Conservation (phyloP, 306 rosid genomes). For the Echinosophora koreensis region DNA sequence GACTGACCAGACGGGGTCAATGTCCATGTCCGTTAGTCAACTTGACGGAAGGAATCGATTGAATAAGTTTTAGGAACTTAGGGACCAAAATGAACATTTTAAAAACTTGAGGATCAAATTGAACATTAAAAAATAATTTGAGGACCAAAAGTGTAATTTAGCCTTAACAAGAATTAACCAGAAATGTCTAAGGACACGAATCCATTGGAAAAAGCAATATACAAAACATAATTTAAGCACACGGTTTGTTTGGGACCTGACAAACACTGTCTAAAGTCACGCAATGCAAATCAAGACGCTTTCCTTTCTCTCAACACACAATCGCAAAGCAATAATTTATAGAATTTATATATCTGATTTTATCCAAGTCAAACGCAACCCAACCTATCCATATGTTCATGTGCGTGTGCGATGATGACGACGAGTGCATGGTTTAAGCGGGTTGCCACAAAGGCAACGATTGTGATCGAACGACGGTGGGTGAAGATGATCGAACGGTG, state of each 20-base stretch:
- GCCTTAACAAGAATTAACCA: too few relatives aligned
- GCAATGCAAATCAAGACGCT: not conserved
- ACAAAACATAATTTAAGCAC: not conserved
- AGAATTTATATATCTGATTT: not conserved
- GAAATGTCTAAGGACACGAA: too few relatives aligned
- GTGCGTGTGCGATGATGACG: not conserved
- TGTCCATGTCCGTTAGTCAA: too few relatives aligned
- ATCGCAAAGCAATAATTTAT: not conserved
- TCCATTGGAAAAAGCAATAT: too few relatives aligned
- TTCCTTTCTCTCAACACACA: not conserved
- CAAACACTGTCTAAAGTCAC: not conserved
- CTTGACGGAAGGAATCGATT: too few relatives aligned
- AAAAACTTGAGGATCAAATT: too few relatives aligned
- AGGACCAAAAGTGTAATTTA: too few relatives aligned
- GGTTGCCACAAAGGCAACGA: conserved; percentile 70
- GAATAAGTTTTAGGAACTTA: too few relatives aligned
- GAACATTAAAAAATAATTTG: too few relatives aligned
- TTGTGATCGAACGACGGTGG: conserved; percentile 61
- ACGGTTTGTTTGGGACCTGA: too few relatives aligned
- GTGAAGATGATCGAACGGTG: conserved; percentile 66
- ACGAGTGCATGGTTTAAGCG: conserved; percentile 58
- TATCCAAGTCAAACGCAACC: not conserved
- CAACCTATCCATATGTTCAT: not conserved
- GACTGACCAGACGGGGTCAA: too few relatives aligned
- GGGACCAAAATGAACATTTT: too few relatives aligned